Evolutionary conservation across 2,329 filamentous ascomycete genomes (phyloP).

Genomic region (Whalleya microplaca): DNA sequence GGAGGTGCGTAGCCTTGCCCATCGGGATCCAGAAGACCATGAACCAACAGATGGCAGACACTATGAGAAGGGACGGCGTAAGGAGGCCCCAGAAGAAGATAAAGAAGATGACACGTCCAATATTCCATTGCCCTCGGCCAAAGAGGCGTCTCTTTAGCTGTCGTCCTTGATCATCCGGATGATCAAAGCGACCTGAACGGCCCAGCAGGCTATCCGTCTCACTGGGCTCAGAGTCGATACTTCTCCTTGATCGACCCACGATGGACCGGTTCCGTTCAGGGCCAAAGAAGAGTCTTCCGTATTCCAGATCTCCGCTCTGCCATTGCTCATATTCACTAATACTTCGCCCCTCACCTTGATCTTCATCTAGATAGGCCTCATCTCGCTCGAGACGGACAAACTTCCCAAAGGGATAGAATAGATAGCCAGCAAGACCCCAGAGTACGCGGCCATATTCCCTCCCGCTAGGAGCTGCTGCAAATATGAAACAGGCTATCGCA

Average conservation of each 20-base stretch:
- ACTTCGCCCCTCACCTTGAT: slow-evolving; percentile 92
- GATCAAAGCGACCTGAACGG: slow-evolving; percentile 56
- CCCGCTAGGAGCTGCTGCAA: slow-evolving; percentile 78
- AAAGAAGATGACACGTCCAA: slow-evolving; percentile 95
- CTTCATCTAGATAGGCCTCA: slow-evolving; percentile 91
- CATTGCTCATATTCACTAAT: slow-evolving; percentile 99
- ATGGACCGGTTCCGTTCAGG: slow-evolving; percentile 78
- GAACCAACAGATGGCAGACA: slow-evolving; percentile 91
- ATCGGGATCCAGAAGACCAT: slow-evolving; percentile 98
- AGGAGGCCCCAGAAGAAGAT: slow-evolving; percentile 93
- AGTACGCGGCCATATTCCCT: slow-evolving; percentile 85
- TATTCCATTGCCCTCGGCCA: slow-evolving; percentile 92
- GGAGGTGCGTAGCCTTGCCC: slow-evolving; percentile 89
- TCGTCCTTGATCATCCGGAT: slow-evolving; percentile 40
- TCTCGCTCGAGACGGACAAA: slow-evolving; percentile 93
- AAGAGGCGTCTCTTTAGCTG: slow-evolving; percentile 82
- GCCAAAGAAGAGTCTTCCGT: slow-evolving; percentile 94
- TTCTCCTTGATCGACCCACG: slow-evolving; percentile 82
- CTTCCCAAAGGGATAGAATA: slow-evolving; percentile 96
- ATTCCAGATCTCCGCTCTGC: slow-evolving; percentile 96
- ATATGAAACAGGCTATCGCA: slow-evolving; percentile 76
- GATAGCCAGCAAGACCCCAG: slow-evolving; percentile 80
- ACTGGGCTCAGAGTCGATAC: slow-evolving; percentile 80
- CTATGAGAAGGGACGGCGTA: slow-evolving; percentile 81
- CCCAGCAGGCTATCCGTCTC: slow-evolving; percentile 91